phyloP scores from a whole-genome alignment of 257 asterid genomes.

The Agastache rugosa region DNA sequence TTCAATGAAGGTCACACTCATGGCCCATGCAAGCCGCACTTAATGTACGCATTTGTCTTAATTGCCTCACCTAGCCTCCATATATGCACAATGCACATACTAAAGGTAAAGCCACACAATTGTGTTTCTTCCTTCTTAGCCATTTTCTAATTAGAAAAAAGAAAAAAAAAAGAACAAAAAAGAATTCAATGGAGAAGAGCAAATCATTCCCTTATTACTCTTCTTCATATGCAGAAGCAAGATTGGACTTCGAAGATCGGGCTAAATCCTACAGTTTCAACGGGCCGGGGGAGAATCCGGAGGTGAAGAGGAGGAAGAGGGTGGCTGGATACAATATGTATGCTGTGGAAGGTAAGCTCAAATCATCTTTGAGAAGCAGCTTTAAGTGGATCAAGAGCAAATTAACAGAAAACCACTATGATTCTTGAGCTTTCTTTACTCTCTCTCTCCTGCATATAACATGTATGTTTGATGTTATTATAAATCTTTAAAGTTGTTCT shows the following conservation, averaged over 20 bases:
- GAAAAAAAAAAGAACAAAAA: not conserved
- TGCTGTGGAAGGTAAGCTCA: conserved; percentile 79
- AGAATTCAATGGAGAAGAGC: conserved; percentile 63
- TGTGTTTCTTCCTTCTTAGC: conserved; percentile 13
- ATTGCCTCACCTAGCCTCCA: conserved; percentile 49
- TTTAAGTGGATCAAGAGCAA: conserved; percentile 94
- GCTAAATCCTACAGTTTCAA: conserved; percentile 81
- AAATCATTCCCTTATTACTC: conserved; percentile 80
- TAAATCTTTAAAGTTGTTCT: not conserved
- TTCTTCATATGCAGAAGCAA: conserved; percentile 70
- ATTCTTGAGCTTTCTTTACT: conserved; percentile 34
- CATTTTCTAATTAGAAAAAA: not conserved
- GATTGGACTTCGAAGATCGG: conserved; percentile 74
- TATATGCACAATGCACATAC: conserved; percentile 26
- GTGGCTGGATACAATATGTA: conserved; percentile 84
- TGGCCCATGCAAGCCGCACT: conserved; percentile 75
- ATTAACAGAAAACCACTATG: conserved; percentile 55
- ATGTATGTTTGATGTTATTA: conserved; percentile 29
- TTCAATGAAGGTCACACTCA: conserved; percentile 51
- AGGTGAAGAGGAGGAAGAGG: conserved; percentile 79
- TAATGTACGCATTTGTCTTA: conserved; percentile 43
- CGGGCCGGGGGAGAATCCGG: conserved; percentile 78
- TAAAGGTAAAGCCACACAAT: conserved; percentile 12
- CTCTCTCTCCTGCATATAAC: conserved; percentile 1
- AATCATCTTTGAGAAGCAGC: conserved; percentile 82